Conservation (phyloP, 257 asterid species). For the Jacaranda copaia region DNA sequence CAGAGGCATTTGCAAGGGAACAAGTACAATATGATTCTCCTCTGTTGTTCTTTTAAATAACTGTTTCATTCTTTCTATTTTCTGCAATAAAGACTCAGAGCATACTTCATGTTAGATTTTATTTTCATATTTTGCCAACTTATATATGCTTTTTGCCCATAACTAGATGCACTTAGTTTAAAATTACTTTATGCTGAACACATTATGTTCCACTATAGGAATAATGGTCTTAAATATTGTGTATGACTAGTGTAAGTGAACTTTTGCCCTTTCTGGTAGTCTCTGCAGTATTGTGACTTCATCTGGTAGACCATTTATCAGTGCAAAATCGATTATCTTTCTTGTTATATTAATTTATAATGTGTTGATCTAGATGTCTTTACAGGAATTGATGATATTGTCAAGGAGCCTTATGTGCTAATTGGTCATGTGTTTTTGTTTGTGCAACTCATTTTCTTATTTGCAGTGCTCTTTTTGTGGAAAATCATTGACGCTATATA, state of each 20-base stretch:
- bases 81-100: conserved; percentile 14
- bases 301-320: conserved; percentile 4
- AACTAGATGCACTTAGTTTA: background rate
- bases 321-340: background rate
- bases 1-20: conserved; percentile 90
- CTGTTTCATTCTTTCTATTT: background rate
- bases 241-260: background rate
- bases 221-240: background rate
- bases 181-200: background rate
- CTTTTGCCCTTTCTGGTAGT: background rate
- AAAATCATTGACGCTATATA: background rate
- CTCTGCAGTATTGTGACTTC: background rate
- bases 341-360: background rate
- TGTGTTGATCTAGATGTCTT: background rate
- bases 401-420: conserved; percentile 18
- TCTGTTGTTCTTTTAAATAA: background rate
- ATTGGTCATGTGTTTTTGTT: conserved; percentile 8
- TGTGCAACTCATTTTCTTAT: background rate
- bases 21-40: conserved; percentile 53
- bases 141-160: background rate
- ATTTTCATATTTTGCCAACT: background rate
- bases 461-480: background rate
- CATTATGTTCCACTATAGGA: background rate
- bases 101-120: too few relatives aligned
- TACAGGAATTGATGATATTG: conserved; percentile 3